Evolutionary conservation across 1,284 basidiomycete species (phyloP).

Genomic region (Cutaneotrichosporon sp.): DNA sequence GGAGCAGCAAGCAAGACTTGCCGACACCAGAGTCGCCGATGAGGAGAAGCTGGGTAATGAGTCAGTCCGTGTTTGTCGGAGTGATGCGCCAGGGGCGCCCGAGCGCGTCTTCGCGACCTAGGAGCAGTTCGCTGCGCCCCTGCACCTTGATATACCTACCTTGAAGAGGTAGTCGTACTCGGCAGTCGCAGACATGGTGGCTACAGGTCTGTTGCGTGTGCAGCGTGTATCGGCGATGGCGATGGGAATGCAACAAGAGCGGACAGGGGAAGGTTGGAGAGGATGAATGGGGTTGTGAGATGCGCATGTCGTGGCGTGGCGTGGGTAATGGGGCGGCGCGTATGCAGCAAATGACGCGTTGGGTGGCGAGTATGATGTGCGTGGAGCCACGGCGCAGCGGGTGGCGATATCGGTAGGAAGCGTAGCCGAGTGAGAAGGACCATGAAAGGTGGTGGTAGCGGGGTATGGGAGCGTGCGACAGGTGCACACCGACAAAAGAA

Average conservation of each 20-base stretch:
- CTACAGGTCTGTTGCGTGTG: constrained; percentile 2
- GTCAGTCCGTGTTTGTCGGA: constrained; percentile 3
- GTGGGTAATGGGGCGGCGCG: not conserved
- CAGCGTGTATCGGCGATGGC: not conserved
- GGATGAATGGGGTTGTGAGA: not conserved
- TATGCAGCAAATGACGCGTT: not conserved
- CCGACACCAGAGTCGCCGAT: constrained; percentile 88
- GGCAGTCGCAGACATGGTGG: constrained; percentile 59
- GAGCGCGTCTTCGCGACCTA: constrained; percentile 7
- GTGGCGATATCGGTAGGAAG: not conserved
- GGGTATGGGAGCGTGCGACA: not conserved
- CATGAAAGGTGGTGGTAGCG: not conserved
- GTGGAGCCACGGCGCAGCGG: constrained; percentile 3
- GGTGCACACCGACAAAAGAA: not conserved
- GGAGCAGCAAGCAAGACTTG: constrained; percentile 93
- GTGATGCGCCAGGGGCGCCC: not conserved
- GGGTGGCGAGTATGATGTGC: constrained; percentile 3
- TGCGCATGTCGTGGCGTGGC: not conserved
- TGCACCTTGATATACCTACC: constrained; percentile 30
- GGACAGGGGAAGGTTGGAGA: not conserved
- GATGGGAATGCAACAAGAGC: not conserved
- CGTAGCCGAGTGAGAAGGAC: not conserved
- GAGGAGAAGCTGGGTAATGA: constrained; percentile 60
- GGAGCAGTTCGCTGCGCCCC: not conserved
- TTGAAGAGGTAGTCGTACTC: constrained; percentile 99